These are phyloP conservation scores for Cyberlindnera xylosilytica DNA, from an alignment of 805 yeast species.

Conservation along the genomic window DNA sequence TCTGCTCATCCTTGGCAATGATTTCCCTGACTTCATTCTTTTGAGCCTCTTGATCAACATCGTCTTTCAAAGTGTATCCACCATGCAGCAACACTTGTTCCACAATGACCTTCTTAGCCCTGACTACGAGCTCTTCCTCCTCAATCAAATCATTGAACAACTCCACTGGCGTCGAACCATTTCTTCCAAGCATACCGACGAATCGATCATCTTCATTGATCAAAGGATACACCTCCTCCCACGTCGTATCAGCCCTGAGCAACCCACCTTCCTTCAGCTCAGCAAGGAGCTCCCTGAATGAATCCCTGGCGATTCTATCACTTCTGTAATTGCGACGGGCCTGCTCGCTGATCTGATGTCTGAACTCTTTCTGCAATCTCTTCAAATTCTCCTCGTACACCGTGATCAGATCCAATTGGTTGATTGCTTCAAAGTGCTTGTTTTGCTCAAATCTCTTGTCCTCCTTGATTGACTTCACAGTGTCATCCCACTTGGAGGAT, in stretches of 20 bases:
- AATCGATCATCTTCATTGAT: conserved; percentile 58
- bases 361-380: conserved; percentile 28
- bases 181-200: conserved; percentile 61
- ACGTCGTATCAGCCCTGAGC: conserved; percentile 50
- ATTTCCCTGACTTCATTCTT: conserved; percentile 14
- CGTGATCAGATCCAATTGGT: conserved; percentile 56
- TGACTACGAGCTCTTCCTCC: conserved; percentile 51
- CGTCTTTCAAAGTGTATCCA: conserved; percentile 24
- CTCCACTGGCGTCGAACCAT: conserved; percentile 77
- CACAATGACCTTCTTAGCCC: conserved; percentile 57
- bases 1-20: conserved; percentile 22
- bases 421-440: conserved; percentile 49
- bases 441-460: conserved; percentile 58
- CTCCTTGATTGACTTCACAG: conserved; percentile 17
- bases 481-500: conserved; percentile 20
- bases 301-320: conserved; percentile 67
- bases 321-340: conserved; percentile 43
- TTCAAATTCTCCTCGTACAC: conserved; percentile 40
- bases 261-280: conserved; percentile 31
- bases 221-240: conserved; percentile 51
- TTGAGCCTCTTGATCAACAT: conserved; percentile 18
- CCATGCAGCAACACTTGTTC: conserved; percentile 45
- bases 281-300: conserved; percentile 46
- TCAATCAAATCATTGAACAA: conserved; percentile 73
- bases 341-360: conserved; percentile 20